phyloP scores from a whole-genome alignment of 2,329 filamentous ascomycete genomes.

The Rutstroemia sp. region DNA sequence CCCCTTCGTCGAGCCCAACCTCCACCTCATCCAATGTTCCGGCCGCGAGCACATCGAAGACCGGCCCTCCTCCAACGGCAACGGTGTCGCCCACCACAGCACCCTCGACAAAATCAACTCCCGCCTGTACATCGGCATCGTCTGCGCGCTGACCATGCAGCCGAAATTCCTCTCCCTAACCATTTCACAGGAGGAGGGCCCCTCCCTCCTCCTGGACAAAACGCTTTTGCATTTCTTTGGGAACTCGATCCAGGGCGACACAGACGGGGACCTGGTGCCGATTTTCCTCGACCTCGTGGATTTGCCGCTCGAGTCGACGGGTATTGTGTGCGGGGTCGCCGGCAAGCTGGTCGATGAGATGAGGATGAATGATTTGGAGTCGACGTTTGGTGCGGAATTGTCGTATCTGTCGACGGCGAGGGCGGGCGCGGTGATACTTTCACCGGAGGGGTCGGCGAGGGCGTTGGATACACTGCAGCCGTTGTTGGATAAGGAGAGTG shows the following conservation, averaged over 20 bases:
- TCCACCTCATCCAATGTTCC: conserved; percentile 77
- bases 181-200: conserved; percentile 64
- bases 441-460: conserved; percentile 62
- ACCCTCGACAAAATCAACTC: conserved; percentile 57
- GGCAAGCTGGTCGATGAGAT: conserved; percentile 72
- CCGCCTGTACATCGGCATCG: conserved; percentile 54
- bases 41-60: conserved; percentile 39
- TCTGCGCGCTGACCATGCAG: conserved; percentile 52
- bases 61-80: conserved; percentile 32
- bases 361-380: conserved; percentile 24
- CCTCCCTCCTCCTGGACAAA: conserved; percentile 66
- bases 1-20: conserved; percentile 59
- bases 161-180: conserved; percentile 70
- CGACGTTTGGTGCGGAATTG: conserved; percentile 54
- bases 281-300: conserved; percentile 81
- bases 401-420: conserved; percentile 85
- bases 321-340: conserved; percentile 91
- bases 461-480: conserved; percentile 64
- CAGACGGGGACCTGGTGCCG: conserved; percentile 66
- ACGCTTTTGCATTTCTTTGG: conserved; percentile 58
- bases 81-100: conserved; percentile 18
- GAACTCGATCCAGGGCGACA: conserved; percentile 69
- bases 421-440: conserved; percentile 83
- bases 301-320: conserved; percentile 80
- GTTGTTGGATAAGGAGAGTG: conserved; percentile 16